Evolutionary conservation across 2,329 filamentous ascomycete genomes (phyloP), one percentile per base, ranked within the genome.

Genomic region (Ilyonectria sp.): DNA sequence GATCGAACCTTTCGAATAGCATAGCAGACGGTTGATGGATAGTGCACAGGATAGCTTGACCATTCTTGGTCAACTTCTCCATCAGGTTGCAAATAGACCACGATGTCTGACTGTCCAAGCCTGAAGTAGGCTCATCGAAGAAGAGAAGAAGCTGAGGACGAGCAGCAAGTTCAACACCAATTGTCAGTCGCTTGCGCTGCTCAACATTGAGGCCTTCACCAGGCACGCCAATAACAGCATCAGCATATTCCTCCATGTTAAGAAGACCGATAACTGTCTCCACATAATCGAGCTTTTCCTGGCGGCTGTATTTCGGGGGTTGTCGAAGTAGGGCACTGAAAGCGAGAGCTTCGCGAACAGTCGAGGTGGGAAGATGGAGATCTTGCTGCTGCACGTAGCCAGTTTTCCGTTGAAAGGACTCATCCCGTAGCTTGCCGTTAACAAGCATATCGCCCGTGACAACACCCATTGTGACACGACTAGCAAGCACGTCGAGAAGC

Each of bases 371-470:
- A 31, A 95, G 85, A 78, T 97, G 94, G 3, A 97, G 85, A 86
- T 97, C 94, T 76, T 96, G 93, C 78, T 97, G 94, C 77, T 96
- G 93, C 23, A 94, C 94, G 73, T 96, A 96, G 35, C 94, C 94
- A 0, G 93, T 95, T 81, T 94, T 94, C 61, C 94, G 90, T 78
- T 95, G 94, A 86, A 97, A 96, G 0, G 92, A 93, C n/a, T 86
- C 85, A 71, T 95, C 93, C 35, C 92, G 89, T 23, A 87, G 89
- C 35, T 85, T 86, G 3, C 86, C 87, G 65, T 88, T 84, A 7
- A 89, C 86, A 5, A 87, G 79, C 90, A 96, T 95, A 68, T 94
- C 91, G 56, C 94, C 94, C 2, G 87, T 89, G 44, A 97, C 92
- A 19, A 95, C 91, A 78, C 94, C 94, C 90, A 95, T 94, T 0